Percentiles rank a stretch among this genome's conserved stretches.
Evolutionary conservation across 192 early-diverging fungal genomes (phyloP).

Genomic region (Coemansia reversa): DNA sequence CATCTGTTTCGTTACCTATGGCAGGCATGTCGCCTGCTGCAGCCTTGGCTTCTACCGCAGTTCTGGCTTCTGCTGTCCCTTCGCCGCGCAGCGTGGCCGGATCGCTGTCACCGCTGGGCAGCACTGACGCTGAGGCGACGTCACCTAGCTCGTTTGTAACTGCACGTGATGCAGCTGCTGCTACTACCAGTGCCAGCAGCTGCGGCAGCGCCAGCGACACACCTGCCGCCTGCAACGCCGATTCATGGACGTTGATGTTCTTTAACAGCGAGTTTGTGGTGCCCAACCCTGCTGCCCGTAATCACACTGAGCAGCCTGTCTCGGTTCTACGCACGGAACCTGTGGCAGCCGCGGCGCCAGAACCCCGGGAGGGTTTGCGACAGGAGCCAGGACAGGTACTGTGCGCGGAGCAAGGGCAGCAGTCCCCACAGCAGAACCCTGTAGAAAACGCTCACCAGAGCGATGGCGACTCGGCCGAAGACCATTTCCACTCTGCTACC

Average conservation of each 20-base stretch:
- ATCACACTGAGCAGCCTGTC: constrained; percentile 6
- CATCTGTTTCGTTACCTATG: background rate
- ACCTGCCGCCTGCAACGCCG: background rate
- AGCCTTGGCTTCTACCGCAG: background rate
- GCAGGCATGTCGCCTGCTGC: background rate
- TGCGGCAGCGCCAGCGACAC: background rate
- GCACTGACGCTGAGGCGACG: constrained; percentile 5
- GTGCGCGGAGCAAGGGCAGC: background rate
- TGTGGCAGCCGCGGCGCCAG: background rate
- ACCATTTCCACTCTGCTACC: constrained; percentile 24
- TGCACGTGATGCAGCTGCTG: background rate
- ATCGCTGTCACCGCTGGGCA: background rate
- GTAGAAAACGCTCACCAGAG: constrained; percentile 8
- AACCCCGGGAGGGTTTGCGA: background rate
- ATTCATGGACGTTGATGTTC: constrained; percentile 56
- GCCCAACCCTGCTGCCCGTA: constrained; percentile 4
- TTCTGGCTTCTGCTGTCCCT: background rate
- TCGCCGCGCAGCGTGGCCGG: background rate
- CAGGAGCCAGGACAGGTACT: background rate
- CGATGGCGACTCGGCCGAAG: constrained; percentile 10
- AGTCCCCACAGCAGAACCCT: background rate
- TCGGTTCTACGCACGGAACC: constrained; percentile 11
- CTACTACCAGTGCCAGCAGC: background rate
- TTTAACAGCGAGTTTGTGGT: constrained; percentile 53
- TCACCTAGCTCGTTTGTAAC: constrained; percentile 39